Evolutionary conservation across 208 protist species (phyloP).

Genomic region (Zelonia costaricensis): DNA sequence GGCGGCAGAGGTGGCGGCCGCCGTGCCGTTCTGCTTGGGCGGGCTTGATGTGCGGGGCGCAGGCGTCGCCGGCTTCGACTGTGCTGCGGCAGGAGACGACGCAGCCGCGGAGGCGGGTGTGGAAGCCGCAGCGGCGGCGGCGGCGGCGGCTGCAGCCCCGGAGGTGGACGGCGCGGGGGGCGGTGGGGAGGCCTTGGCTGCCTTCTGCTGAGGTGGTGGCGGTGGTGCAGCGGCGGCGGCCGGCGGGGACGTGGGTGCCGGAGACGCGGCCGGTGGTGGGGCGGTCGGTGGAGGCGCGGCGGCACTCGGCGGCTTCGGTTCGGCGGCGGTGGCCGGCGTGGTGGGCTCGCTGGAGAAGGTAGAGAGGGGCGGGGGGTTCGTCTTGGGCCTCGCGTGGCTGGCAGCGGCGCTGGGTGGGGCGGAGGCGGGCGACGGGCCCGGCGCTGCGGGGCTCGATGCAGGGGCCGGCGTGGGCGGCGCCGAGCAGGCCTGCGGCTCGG

Average conservation of each 20-base stretch:
- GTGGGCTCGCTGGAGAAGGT: background rate
- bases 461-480: background rate
- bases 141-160: background rate
- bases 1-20: no score
- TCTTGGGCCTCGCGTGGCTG: background rate
- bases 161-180: no score
- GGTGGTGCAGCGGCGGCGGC: background rate
- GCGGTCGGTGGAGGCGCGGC: no score
- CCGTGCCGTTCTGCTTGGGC: no score
- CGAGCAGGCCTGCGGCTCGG: background rate
- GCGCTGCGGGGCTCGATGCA: background rate
- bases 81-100: no score
- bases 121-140: no score
- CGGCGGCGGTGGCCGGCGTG: background rate
- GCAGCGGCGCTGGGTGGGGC: background rate
- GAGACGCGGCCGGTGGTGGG: background rate
- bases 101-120: no score
- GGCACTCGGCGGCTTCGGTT: background rate
- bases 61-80: no score
- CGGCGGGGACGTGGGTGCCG: background rate
- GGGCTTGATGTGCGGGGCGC: no score
- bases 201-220: background rate
- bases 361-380: background rate
- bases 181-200: background rate
- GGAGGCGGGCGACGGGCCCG: background rate